These are phyloP conservation scores for Cladosporium oxysporum DNA, from an alignment of 2,329 filamentous ascomycete species.

Conservation along the genomic window DNA sequence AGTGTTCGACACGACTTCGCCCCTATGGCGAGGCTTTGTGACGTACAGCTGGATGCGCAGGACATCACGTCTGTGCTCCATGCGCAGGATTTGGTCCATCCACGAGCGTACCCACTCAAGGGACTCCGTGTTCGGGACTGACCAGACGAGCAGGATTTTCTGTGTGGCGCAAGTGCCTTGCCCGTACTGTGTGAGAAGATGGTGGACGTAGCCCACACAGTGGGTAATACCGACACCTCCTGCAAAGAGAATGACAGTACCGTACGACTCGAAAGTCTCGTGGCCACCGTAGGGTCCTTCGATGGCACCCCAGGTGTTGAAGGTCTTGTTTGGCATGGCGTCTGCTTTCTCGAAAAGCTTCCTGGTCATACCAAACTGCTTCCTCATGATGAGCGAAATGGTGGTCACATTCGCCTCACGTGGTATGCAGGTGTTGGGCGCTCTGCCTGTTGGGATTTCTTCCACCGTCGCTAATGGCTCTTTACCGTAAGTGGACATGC, in stretches of 20 bases:
- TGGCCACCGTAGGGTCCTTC: constrained; percentile 77
- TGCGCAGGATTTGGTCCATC: constrained; percentile 65
- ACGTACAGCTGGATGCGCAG: constrained; percentile 64
- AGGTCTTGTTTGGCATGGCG: constrained; percentile 59
- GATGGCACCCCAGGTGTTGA: constrained; percentile 66
- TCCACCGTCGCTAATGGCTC: constrained; percentile 19
- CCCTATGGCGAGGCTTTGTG: constrained; percentile 58
- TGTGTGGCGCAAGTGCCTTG: constrained; percentile 70
- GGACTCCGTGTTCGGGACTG: constrained; percentile 70
- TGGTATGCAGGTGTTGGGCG: constrained; percentile 28
- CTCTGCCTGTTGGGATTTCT: constrained; percentile 22
- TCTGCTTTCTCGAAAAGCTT: constrained; percentile 68
- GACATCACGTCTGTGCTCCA: constrained; percentile 60
- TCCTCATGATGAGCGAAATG: constrained; percentile 72
- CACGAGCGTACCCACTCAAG: constrained; percentile 65
- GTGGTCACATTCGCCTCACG: constrained; percentile 41
- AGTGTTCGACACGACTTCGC: constrained; percentile 58
- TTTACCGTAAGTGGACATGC: constrained; percentile 20
- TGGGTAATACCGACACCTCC: constrained; percentile 82
- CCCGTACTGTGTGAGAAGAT: constrained; percentile 68
- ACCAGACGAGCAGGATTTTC: constrained; percentile 75
- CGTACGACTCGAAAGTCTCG: constrained; percentile 72
- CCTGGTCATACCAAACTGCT: constrained; percentile 72
- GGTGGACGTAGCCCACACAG: constrained; percentile 72
- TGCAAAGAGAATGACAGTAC: constrained; percentile 76